A percentile compares a stretch with the other conserved stretches of the same genome.
These are phyloP conservation scores for Chrysoporthe deuterocubensis DNA, from an alignment of 2,329 filamentous ascomycete species.

Conservation along the genomic window DNA sequence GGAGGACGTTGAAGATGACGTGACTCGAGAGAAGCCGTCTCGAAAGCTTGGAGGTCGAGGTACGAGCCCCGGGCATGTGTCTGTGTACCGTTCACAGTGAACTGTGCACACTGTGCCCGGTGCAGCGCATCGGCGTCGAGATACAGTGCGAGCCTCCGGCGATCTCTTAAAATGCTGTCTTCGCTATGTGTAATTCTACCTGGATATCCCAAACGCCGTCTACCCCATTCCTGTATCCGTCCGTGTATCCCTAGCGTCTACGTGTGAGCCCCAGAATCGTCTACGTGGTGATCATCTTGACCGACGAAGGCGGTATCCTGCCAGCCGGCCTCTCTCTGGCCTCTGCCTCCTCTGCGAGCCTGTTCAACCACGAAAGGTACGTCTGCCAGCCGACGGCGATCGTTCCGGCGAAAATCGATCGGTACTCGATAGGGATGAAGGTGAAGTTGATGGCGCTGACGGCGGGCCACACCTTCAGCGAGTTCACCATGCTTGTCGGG, in stretches of 20 bases:
- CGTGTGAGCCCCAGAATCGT: neutral
- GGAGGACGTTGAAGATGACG: slow-evolving; percentile 15
- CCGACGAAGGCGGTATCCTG: slow-evolving; percentile 18
- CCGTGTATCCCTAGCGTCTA: neutral
- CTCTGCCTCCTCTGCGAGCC: slow-evolving; percentile 67
- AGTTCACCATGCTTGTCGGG: slow-evolving; percentile 76
- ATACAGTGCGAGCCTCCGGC: neutral
- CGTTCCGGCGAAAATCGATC: slow-evolving; percentile 77
- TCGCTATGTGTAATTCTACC: neutral
- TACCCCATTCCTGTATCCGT: slow-evolving; percentile 3
- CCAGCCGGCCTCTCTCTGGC: slow-evolving; percentile 28
- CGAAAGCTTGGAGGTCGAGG: neutral
- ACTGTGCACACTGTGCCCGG: slow-evolving; percentile 3
- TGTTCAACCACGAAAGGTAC: slow-evolving; percentile 82
- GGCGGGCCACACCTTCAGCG: slow-evolving; percentile 84
- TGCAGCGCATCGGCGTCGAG: too few relatives aligned
- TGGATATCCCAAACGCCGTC: slow-evolving; percentile 19
- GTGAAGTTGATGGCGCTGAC: slow-evolving; percentile 87
- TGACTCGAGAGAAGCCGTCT: neutral
- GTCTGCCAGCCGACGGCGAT: slow-evolving; percentile 92
- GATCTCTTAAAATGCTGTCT: neutral
- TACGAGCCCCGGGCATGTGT: slow-evolving; percentile 13
- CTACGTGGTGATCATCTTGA: slow-evolving; percentile 15
- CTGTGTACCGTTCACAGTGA: neutral
- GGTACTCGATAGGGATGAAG: slow-evolving; percentile 78